phyloP scores from a whole-genome alignment of 75 land plant genomes.

The Picea glauca region DNA sequence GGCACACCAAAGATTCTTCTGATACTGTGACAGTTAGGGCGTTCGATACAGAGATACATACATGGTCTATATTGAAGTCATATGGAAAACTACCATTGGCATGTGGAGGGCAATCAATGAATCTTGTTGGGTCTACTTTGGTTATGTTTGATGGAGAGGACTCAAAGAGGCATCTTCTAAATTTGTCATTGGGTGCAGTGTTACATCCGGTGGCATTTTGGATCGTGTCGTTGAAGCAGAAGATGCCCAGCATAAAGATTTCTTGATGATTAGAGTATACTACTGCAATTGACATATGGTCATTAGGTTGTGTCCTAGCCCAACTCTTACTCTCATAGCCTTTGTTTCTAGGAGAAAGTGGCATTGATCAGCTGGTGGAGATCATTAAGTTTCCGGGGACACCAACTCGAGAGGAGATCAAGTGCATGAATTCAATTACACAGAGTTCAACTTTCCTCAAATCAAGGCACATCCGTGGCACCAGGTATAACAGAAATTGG shows the following conservation, averaged over 20 bases:
- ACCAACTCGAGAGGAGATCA: slow-evolving; percentile 86
- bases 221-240: too few relatives aligned
- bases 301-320: too few relatives aligned
- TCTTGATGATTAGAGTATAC: too few relatives aligned
- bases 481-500: slow-evolving; percentile 29
- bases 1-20: slow-evolving; percentile 48
- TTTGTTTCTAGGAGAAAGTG: slow-evolving; percentile 84
- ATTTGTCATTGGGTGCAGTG: too few relatives aligned
- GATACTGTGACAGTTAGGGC: slow-evolving; percentile 55
- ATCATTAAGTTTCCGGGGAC: slow-evolving; percentile 90
- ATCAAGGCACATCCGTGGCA: slow-evolving; percentile 94
- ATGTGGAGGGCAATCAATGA: slow-evolving; percentile 84
- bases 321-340: slow-evolving; percentile 29
- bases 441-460: slow-evolving; percentile 83
- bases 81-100: slow-evolving; percentile 27
- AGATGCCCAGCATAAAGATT: too few relatives aligned
- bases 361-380: slow-evolving; percentile 81
- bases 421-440: slow-evolving; percentile 93
- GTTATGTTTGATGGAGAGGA: slow-evolving; percentile 97
- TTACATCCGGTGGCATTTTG: too few relatives aligned
- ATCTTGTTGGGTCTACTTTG: slow-evolving; percentile 71
- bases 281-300: too few relatives aligned
- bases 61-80: not conserved
- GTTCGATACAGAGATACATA: slow-evolving; percentile 57
- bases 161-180: slow-evolving; percentile 48